Percentiles rank a stretch among this genome's conserved stretches.
Conservation (phyloP, 768 basidiomycete species). For the Tylopilus intermedius region DNA sequence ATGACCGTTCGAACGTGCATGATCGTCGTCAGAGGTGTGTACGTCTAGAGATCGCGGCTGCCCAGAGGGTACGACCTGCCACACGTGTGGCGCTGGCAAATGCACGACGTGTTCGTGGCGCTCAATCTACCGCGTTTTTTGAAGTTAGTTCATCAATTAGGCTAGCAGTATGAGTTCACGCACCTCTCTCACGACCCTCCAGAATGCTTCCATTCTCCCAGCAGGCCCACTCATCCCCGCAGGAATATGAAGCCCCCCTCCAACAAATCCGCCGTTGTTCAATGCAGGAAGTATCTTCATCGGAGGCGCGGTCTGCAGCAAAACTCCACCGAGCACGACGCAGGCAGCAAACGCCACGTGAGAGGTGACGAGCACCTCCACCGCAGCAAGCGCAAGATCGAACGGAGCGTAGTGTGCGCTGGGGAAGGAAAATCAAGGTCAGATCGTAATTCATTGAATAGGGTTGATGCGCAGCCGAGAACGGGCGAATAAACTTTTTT, state of each 20-base stretch:
- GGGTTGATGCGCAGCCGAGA: neutral
- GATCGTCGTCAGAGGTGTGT: neutral
- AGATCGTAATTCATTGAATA: neutral
- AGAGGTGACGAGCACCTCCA: slow-evolving; percentile 75
- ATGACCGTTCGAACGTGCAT: slow-evolving; percentile 9
- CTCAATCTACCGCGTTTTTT: slow-evolving; percentile 54
- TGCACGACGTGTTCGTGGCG: slow-evolving; percentile 79
- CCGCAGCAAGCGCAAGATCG: slow-evolving; percentile 81
- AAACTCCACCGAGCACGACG: slow-evolving; percentile 74
- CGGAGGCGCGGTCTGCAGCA: slow-evolving; percentile 85
- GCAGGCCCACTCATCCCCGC: slow-evolving; percentile 26
- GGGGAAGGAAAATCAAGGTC: neutral
- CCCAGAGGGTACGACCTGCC: slow-evolving; percentile 65
- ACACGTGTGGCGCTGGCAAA: slow-evolving; percentile 81
- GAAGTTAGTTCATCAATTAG: neutral
- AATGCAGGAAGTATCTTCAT: slow-evolving; percentile 13
- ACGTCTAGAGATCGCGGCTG: slow-evolving; percentile 17
- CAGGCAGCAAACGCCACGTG: slow-evolving; percentile 82
- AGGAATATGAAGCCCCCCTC: neutral
- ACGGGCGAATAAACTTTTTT: neutral
- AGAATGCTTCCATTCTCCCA: slow-evolving; percentile 76
- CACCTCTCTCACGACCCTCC: slow-evolving; percentile 79
- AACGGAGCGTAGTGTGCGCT: slow-evolving; percentile 58
- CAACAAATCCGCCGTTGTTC: slow-evolving; percentile 12
- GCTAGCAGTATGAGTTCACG: slow-evolving; percentile 15